A percentile compares a stretch with the other conserved stretches of the same genome.
These are phyloP conservation scores for Mucuna pruriens DNA, from an alignment of 306 rosid species.

Conservation along the genomic window DNA sequence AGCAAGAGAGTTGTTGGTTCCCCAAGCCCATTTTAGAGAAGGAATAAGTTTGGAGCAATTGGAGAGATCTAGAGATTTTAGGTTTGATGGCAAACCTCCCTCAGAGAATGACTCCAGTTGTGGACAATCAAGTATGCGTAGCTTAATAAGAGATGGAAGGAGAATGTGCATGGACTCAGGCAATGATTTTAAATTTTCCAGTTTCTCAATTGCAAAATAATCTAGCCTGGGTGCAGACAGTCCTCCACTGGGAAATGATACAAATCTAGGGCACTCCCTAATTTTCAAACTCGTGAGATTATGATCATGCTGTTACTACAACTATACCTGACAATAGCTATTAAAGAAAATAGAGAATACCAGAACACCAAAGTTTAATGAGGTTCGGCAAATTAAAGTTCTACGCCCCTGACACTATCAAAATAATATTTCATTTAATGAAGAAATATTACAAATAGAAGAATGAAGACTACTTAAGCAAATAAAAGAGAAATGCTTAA, in stretches of 20 bases:
- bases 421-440: no score
- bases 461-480: no score
- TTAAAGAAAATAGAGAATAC: no score
- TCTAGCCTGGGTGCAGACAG: constrained; percentile 10
- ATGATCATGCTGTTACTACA: no score
- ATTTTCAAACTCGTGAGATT: neutral
- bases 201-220: neutral
- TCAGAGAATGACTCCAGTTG: constrained; percentile 25
- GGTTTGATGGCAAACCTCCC: constrained; percentile 37
- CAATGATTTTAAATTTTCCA: constrained; percentile 15
- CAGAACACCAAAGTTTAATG: no score
- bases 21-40: constrained; percentile 3
- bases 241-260: constrained; percentile 30
- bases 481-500: no score
- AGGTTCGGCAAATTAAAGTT: no score
- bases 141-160: constrained; percentile 4
- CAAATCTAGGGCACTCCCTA: neutral
- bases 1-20: neutral
- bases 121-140: neutral
- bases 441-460: no score
- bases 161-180: constrained; percentile 26
- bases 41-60: neutral
- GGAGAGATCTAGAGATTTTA: neutral
- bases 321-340: no score
- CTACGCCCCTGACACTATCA: no score